Evolutionary conservation across 345 rosid species (phyloP).

Genomic region (Orychophragmus violaceus): DNA sequence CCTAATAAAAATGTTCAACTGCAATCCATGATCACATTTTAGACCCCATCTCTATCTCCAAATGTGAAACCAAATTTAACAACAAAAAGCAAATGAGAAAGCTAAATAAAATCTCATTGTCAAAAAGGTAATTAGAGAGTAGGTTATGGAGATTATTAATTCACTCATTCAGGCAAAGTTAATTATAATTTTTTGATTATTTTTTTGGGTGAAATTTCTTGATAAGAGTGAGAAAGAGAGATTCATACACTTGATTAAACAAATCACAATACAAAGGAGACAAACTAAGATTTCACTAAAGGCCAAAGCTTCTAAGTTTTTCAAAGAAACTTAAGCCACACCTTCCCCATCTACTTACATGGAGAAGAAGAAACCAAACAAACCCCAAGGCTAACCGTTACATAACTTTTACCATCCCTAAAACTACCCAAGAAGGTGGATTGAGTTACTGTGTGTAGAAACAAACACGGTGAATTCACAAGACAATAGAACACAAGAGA

Average conservation of each 20-base stretch:
- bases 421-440: constrained; percentile 22
- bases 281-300: constrained; percentile 17
- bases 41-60: background rate
- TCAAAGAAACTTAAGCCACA: constrained; percentile 28
- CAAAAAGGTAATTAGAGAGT: constrained; percentile 19
- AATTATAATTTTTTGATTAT: background rate
- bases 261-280: constrained; percentile 24
- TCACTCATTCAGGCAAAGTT: background rate
- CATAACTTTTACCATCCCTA: constrained; percentile 24
- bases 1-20: background rate
- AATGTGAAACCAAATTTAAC: constrained; percentile 18
- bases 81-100: constrained; percentile 14
- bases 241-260: constrained; percentile 23
- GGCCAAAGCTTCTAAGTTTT: constrained; percentile 18
- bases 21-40: constrained; percentile 14
- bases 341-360: constrained; percentile 28
- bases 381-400: constrained; percentile 1
- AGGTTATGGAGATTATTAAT: constrained; percentile 3
- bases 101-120: background rate
- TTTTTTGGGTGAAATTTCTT: background rate
- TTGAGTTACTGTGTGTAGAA: constrained; percentile 12
- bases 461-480: constrained; percentile 27
- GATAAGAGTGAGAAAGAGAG: constrained; percentile 15
- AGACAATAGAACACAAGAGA: constrained; percentile 4
- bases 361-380: constrained; percentile 19